Percentiles rank a stretch among this genome's conserved stretches.
Evolutionary conservation across 495 filamentous ascomycete species (phyloP).

Genomic region (Trichoderma asperelloides): DNA sequence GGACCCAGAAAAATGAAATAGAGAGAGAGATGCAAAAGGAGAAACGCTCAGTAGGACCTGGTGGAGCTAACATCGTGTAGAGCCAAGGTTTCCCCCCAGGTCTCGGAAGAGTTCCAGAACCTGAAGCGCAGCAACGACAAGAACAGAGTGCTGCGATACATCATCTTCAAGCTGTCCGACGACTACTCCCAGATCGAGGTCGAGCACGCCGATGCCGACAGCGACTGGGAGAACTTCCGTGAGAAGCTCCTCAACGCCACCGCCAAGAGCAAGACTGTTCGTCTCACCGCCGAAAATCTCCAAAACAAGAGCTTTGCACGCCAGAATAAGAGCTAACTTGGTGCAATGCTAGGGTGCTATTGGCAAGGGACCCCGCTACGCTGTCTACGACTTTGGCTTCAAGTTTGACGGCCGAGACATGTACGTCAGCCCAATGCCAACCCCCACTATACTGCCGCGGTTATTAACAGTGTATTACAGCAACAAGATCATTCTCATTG

Average conservation of each 20-base stretch:
- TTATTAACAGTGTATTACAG: constrained; percentile 30
- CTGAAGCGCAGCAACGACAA: constrained; percentile 74
- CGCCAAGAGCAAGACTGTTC: constrained; percentile 33
- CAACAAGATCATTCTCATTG: constrained; percentile 93
- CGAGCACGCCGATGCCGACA: constrained; percentile 53
- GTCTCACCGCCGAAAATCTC: constrained; percentile 9
- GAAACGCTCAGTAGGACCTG: not conserved
- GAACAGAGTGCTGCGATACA: constrained; percentile 57
- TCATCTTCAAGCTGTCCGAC: constrained; percentile 95
- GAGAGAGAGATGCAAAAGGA: not conserved
- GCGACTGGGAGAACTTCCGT: constrained; percentile 69
- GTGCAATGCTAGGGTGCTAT: constrained; percentile 35
- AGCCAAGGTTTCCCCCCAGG: constrained; percentile 15
- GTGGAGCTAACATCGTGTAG: constrained; percentile 18
- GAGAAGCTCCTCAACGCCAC: constrained; percentile 63
- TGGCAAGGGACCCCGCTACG: constrained; percentile 78
- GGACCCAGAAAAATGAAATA: not conserved
- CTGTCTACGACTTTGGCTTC: constrained; percentile 86
- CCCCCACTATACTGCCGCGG: not conserved
- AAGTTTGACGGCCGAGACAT: constrained; percentile 50
- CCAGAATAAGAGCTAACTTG: constrained; percentile 14
- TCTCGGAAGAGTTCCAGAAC: constrained; percentile 79
- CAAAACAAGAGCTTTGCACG: not conserved
- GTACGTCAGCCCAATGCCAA: not conserved
- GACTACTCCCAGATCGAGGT: constrained; percentile 85